These are phyloP conservation scores for Spizellomyces sp. DNA, from an alignment of 192 early-diverging fungal species.

Conservation along the genomic window DNA sequence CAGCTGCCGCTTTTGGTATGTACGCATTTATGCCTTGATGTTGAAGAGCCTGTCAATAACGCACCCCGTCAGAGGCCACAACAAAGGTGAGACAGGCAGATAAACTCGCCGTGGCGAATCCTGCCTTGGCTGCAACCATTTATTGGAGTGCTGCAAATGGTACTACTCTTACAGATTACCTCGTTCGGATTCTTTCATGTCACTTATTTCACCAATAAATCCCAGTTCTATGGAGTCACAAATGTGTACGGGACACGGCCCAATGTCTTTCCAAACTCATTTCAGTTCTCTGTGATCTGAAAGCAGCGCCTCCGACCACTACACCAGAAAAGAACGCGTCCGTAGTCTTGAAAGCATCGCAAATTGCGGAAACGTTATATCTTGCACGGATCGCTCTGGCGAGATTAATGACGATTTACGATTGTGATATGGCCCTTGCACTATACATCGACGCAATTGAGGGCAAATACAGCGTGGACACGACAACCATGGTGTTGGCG, in stretches of 20 bases:
- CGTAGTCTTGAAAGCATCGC: slow-evolving; percentile 11
- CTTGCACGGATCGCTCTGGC: slow-evolving; percentile 16
- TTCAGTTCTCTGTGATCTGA: background rate
- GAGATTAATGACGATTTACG: slow-evolving; percentile 4
- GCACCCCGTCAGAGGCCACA: background rate
- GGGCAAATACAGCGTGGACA: background rate
- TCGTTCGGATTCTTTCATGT: background rate
- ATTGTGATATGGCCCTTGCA: slow-evolving; percentile 8
- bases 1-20: background rate
- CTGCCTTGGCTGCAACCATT: slow-evolving; percentile 10
- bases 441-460: slow-evolving; percentile 15
- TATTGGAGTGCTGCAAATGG: slow-evolving; percentile 11
- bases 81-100: slow-evolving; percentile 5
- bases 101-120: slow-evolving; percentile 8
- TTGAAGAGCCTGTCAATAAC: background rate
- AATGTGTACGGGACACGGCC: slow-evolving; percentile 8
- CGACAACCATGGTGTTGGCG: background rate
- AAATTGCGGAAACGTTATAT: slow-evolving; percentile 15
- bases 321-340: background rate
- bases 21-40: background rate
- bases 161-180: background rate
- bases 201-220: too few species aligned
- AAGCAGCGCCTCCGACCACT: background rate
- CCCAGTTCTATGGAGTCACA: slow-evolving; percentile 1
- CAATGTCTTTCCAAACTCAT: slow-evolving; percentile 15